Percentiles rank a stretch among this genome's conserved stretches.
Conservation (phyloP, 331 rosid genomes). For the Malus hybrid region DNA sequence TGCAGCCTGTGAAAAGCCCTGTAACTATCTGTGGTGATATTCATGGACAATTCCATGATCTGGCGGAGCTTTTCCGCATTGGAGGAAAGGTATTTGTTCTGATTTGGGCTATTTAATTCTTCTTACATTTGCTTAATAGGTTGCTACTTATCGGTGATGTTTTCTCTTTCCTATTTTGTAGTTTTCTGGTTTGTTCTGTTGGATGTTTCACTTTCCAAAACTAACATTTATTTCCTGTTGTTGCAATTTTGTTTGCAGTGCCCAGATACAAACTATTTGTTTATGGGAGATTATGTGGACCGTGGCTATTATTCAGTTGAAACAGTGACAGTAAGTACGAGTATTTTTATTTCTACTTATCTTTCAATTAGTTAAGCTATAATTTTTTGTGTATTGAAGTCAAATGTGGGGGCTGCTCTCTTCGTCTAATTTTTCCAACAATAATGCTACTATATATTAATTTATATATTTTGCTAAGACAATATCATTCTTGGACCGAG, state of each 20-base stretch:
- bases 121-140: not conserved
- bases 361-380: not conserved
- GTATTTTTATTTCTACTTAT: not conserved
- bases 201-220: not conserved
- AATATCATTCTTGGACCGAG: no score
- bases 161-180: not conserved
- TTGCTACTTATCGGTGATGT: not conserved
- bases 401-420: no score
- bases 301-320: constrained; percentile 97
- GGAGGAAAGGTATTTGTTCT: constrained; percentile 75
- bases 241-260: constrained; percentile 54
- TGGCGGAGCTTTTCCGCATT: constrained; percentile 92
- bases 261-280: constrained; percentile 94
- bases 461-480: no score
- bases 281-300: constrained; percentile 98
- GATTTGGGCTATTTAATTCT: not conserved
- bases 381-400: not conserved
- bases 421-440: no score
- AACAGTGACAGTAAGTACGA: constrained; percentile 74
- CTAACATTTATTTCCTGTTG: constrained; percentile 3
- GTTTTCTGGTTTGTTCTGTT: not conserved
- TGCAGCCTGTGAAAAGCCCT: constrained; percentile 95
- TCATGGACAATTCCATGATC: constrained; percentile 98
- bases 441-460: no score
- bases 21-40: constrained; percentile 95